Evolutionary conservation across 2,329 filamentous ascomycete species (phyloP).

Genomic region (Cryphonectria parasitica): DNA sequence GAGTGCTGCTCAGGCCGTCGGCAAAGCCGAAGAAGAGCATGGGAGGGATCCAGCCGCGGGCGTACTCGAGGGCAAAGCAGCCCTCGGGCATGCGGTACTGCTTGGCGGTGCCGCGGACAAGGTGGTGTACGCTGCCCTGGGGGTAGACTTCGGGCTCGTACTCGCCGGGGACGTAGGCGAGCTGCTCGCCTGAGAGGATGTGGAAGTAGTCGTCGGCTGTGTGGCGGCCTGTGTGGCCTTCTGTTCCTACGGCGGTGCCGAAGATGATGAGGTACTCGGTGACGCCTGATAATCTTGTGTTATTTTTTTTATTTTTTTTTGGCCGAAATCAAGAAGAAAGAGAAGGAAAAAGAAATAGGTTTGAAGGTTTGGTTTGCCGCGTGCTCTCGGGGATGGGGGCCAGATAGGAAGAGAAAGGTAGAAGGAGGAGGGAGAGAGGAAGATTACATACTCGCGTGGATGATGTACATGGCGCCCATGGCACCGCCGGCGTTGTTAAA

Average conservation of each 20-base stretch:
- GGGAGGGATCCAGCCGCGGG: slow-evolving; percentile 86
- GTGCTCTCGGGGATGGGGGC: neutral
- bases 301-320: neutral
- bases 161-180: slow-evolving; percentile 71
- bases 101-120: slow-evolving; percentile 72
- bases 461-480: slow-evolving; percentile 90
- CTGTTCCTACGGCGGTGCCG: slow-evolving; percentile 80
- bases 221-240: slow-evolving; percentile 86
- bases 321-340: no score
- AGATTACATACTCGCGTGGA: slow-evolving; percentile 76
- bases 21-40: slow-evolving; percentile 92
- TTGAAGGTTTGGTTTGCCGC: neutral
- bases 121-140: slow-evolving; percentile 71
- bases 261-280: slow-evolving; percentile 93
- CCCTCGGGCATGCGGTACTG: slow-evolving; percentile 77
- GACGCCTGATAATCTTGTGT: slow-evolving; percentile 59
- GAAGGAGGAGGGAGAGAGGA: neutral
- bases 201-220: slow-evolving; percentile 95
- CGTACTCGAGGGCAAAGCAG: slow-evolving; percentile 84
- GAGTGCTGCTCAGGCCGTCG: slow-evolving; percentile 77
- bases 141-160: slow-evolving; percentile 73
- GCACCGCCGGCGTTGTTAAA: slow-evolving; percentile 92
- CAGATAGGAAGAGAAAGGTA: no score
- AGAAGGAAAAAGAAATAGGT: slow-evolving; percentile 2
- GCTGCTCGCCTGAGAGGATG: slow-evolving; percentile 79